These are phyloP conservation scores for Nothomitra cinnamomea DNA, from an alignment of 2,329 filamentous ascomycete species.

Conservation along the genomic window DNA sequence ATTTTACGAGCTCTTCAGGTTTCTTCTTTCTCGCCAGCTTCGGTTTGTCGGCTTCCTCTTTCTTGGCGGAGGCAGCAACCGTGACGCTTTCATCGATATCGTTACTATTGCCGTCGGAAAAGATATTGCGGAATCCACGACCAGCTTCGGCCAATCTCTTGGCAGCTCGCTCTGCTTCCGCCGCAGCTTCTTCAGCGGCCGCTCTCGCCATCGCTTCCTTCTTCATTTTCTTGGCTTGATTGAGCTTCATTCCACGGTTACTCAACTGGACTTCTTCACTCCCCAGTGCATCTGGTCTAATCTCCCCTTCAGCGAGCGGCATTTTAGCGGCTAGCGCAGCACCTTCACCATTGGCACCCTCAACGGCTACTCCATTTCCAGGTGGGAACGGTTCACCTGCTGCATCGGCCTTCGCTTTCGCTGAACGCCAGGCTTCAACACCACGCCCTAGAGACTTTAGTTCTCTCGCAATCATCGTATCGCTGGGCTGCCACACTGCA, in stretches of 20 bases:
- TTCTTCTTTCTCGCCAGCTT: conserved; percentile 17
- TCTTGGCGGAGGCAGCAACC: conserved; percentile 9
- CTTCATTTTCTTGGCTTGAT: conserved; percentile 61
- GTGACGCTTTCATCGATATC: conserved; percentile 8
- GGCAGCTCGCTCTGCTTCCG: conserved; percentile 23
- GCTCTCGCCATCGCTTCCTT: conserved; percentile 38
- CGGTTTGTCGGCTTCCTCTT: conserved; percentile 14
- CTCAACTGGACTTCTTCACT: conserved; percentile 46
- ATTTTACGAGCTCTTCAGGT: conserved; percentile 6
- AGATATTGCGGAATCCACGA: conserved; percentile 3
- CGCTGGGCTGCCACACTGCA: conserved; percentile 66
- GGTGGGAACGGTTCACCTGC: conserved; percentile 44
- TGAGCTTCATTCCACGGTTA: conserved; percentile 61
- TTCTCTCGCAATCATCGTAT: conserved; percentile 71
- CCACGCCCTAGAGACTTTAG: conserved; percentile 54
- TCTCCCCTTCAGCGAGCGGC: conserved; percentile 41
- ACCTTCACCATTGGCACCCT: conserved; percentile 15
- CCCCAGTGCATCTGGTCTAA: conserved; percentile 37
- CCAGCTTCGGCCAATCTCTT: conserved; percentile 28
- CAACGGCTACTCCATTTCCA: conserved; percentile 30
- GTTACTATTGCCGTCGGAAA: conserved; percentile 1
- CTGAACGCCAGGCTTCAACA: conserved; percentile 41
- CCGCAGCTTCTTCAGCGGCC: conserved; percentile 27
- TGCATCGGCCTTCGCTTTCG: conserved; percentile 47
- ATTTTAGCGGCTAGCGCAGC: conserved; percentile 13